Evolutionary conservation across 176 grass and related monocot species (phyloP), one percentile per base, ranked within the genome.

Genomic region (Secale cereale): DNA sequence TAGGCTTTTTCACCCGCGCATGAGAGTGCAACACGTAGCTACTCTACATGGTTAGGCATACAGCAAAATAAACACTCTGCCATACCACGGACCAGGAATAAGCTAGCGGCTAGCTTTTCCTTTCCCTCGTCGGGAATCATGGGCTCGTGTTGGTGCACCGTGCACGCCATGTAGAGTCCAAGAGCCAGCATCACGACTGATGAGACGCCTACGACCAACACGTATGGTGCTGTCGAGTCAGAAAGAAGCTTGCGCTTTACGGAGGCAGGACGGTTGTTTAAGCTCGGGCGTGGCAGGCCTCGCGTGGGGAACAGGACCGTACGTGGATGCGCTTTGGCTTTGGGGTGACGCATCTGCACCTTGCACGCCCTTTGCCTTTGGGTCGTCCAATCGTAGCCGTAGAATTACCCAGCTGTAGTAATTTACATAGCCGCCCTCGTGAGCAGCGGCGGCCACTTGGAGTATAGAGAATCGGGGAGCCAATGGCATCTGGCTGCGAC

Each of bases 61-160:
- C n/a, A n/a, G n/a, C n/a, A 39, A 5, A 14, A 35, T 33, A 22
- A 11, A 31, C 11, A n/a, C 17, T 28, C 17, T 6, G 9, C 5
- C 50, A 54, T 54, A 10, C 59, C 60, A 15, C 29, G 14, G 61
- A 16, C 61, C 61, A 13, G 59, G n/a, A 27, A 61, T 2, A 22
- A 3, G 54, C 19, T 59, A 59, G 32, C 32, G 32, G 37, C 37
- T 11, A 12, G 10, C 40, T 41, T 12, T 12, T 36, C 35, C 35
- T 36, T 36, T 36, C 35, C 13, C 17, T 19, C 48, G 27, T 70
- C 83, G 78, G 83, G 83, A 82, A 86, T 86, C 78, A 41, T 63
- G 63, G 63, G 88, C 37, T 43, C 13, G 62, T 61, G 70, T n/a
- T 26, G 27, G 48, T 59, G 65, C 77, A 22, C 77, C 32, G 59